phyloP scores from a whole-genome alignment of 108 stramenopile genomes.

The Bacterosira constricta region DNA sequence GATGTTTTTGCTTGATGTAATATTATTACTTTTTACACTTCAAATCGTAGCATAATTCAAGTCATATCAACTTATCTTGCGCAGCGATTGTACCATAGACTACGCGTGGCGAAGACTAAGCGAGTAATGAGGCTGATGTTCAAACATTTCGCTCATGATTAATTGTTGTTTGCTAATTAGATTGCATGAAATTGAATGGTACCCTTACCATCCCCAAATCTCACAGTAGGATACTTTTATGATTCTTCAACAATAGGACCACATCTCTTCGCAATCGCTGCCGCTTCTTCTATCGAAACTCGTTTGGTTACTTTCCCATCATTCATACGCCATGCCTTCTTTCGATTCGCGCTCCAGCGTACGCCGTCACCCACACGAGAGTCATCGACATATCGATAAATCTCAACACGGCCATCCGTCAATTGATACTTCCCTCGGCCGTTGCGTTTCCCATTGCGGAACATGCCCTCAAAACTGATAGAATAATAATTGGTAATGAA shows the following conservation, averaged over 20 bases:
- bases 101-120: no score
- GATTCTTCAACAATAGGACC: conserved; percentile 37
- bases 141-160: no score
- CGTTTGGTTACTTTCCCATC: conserved; percentile 33
- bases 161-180: no score
- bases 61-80: no score
- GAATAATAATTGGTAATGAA: no score
- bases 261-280: conserved; percentile 32
- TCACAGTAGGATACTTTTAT: not conserved
- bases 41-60: no score
- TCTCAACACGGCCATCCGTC: conserved; percentile 59
- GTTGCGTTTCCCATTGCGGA: conserved; percentile 50
- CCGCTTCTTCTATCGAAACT: conserved; percentile 30
- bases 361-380: conserved; percentile 56
- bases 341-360: conserved; percentile 65
- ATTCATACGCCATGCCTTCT: conserved; percentile 61
- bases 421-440: conserved; percentile 68
- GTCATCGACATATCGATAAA: conserved; percentile 60
- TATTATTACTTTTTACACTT: no score
- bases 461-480: conserved; percentile 63
- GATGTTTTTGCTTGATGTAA: no score
- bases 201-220: not conserved
- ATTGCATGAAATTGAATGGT: not conserved
- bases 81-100: no score
- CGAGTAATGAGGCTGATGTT: no score